phyloP scores from a whole-genome alignment of 75 land plant species.

The Selaginella moellendorffii region DNA sequence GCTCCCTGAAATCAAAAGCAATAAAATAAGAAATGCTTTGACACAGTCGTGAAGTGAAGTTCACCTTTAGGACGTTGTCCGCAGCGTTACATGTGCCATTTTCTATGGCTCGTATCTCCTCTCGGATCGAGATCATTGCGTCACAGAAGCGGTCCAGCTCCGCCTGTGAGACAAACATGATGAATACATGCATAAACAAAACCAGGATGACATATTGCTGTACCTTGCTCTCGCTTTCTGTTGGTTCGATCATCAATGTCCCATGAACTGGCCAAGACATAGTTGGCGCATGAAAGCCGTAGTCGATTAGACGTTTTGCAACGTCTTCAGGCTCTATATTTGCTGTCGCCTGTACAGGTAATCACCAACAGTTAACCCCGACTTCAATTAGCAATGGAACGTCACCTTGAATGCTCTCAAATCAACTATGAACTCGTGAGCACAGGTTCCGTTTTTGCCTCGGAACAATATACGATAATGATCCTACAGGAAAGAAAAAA shows the following conservation, averaged over 20 bases:
- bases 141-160: constrained; percentile 93
- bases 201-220: neutral
- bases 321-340: constrained; percentile 97
- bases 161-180: constrained; percentile 40
- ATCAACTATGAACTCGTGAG: constrained; percentile 95
- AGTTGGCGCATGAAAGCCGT: constrained; percentile 97
- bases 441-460: constrained; percentile 95
- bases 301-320: constrained; percentile 97
- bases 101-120: constrained; percentile 80
- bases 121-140: constrained; percentile 80
- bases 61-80: constrained; percentile 94
- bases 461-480: constrained; percentile 90
- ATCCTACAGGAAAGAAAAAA: constrained; percentile 30
- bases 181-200: neutral
- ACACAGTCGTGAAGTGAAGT: neutral
- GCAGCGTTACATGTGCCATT: constrained; percentile 50
- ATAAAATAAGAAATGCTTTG: constrained; percentile 7
- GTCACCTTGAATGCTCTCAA: constrained; percentile 85
- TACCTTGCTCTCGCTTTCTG: constrained; percentile 99
- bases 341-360: constrained; percentile 53
- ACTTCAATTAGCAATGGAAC: neutral
- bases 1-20: constrained; percentile 47
- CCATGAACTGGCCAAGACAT: constrained; percentile 99
- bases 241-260: constrained; percentile 99
- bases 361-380: neutral